A percentile compares a stretch with the other conserved stretches of the same genome.
These are phyloP conservation scores for Cryptomeria japonica DNA, from an alignment of 75 land plant species.

Conservation along the genomic window DNA sequence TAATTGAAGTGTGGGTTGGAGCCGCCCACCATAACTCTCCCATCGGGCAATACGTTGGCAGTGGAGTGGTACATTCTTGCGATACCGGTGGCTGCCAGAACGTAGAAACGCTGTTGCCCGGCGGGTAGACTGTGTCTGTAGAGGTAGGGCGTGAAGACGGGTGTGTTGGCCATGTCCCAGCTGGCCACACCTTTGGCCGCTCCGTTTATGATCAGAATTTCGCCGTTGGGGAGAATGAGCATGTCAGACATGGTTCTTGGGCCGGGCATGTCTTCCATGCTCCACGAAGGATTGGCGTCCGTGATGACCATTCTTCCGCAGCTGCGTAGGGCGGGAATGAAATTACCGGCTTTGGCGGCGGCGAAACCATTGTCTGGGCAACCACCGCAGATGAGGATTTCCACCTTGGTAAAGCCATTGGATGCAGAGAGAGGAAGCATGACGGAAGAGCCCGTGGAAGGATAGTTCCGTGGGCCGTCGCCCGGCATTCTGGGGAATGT, in stretches of 20 bases:
- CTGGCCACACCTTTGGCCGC: conserved; percentile 48
- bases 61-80: conserved; percentile 75
- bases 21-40: conserved; percentile 34
- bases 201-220: conserved; percentile 72
- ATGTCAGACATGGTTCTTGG: conserved; percentile 77
- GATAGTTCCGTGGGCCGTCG: conserved; percentile 39
- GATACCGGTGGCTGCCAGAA: conserved; percentile 11
- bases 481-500: conserved; percentile 26
- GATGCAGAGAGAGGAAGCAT: conserved; percentile 15
- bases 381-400: conserved; percentile 74
- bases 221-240: conserved; percentile 63
- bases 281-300: conserved; percentile 56
- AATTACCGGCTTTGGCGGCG: conserved; percentile 13
- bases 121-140: conserved; percentile 24
- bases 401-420: conserved; percentile 15
- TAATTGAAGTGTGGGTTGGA: conserved; percentile 15
- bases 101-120: conserved; percentile 4
- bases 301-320: conserved; percentile 52
- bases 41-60: conserved; percentile 51
- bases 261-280: conserved; percentile 61
- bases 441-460: conserved; percentile 30
- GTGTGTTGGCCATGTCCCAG: conserved; percentile 43
- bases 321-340: conserved; percentile 28
- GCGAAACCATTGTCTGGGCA: conserved; percentile 30
- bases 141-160: conserved; percentile 49